Base-by-base conservation (phyloP, 257 asterid species). In the Jaltomata sinuosa region DNA sequence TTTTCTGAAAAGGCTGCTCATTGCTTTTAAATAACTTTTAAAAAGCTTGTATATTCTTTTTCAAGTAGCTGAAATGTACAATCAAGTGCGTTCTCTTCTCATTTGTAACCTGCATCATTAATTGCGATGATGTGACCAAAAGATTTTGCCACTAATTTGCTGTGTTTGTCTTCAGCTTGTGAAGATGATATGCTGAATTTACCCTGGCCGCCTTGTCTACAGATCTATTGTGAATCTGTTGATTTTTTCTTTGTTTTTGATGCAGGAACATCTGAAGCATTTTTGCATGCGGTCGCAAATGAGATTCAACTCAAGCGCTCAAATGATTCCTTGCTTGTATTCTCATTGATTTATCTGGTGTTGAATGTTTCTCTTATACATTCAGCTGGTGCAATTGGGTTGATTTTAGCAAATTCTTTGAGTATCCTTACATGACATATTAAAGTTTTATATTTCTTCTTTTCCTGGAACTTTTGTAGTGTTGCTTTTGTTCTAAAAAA, bases 211-310 rank as follows among this genome's bases (percentile, higher is more conserved):
- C 49, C 29, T 76, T 10, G 27, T 16, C 64, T 49, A 77, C 45
- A 49, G 64, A 2, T 49, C 64, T 77, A 77, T 49, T 5, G 40
- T 18, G 2, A 47, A 76, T 47, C 5, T 49, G 64, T 29, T 31
- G 40, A 77, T 10, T 4, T 49, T 77, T 29, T 77, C 40, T 47
- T 1, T 4, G 38, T 29, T 29, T 27, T 49, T 77, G 62, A 62
- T 49, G 19, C 93, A 97, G 99, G 99, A 87, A 97, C 97, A 57
- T 94, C 99, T 40, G 99, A 97, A 88, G 98, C 99, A 83, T 97
- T 97, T 92, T 83, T 97, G 91, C 99, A 95, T 80, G 99, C 99
- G 36, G 97, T 97, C 87, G 97, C 99, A 80, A 88, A 94, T 47
- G 95, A 97, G 93, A 85, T 85, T 68, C 91, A 94, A 88, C 95